Percentiles rank a stretch among this genome's conserved stretches.
phyloP scores from a whole-genome alignment of 2,329 filamentous ascomycete species.

The Phaeoacremonium minimum region DNA sequence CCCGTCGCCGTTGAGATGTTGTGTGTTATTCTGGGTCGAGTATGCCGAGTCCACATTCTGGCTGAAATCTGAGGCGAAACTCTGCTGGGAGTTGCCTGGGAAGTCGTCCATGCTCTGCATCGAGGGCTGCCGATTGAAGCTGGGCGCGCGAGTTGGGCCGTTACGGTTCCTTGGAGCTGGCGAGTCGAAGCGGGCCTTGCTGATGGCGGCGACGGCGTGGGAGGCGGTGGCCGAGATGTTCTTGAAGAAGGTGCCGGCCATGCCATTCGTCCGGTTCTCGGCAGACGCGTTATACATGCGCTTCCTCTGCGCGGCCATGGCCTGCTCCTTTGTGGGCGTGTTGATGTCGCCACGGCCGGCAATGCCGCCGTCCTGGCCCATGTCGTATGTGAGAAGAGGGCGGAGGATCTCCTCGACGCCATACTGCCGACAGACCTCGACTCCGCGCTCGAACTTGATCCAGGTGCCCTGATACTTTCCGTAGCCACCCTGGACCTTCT shows the following conservation, averaged over 20 bases:
- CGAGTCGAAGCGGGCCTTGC: constrained; percentile 91
- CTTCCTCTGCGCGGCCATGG: constrained; percentile 93
- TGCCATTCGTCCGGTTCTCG: constrained; percentile 62
- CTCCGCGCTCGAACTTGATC: constrained; percentile 89
- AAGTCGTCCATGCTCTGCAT: constrained; percentile 67
- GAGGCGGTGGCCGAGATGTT: constrained; percentile 93
- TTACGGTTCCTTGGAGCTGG: constrained; percentile 64
- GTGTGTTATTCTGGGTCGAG: constrained; percentile 47
- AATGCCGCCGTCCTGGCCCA: constrained; percentile 68
- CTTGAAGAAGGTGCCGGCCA: constrained; percentile 89
- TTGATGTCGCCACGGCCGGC: constrained; percentile 75
- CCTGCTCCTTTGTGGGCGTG: constrained; percentile 96
- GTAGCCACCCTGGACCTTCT: constrained; percentile 97
- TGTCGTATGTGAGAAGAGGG: constrained; percentile 75
- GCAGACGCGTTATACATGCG: constrained; percentile 77
- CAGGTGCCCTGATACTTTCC: constrained; percentile 99
- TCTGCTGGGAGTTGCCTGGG: constrained; percentile 78
- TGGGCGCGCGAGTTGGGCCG: constrained; percentile 61
- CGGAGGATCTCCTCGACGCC: constrained; percentile 72
- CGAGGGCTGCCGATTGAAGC: constrained; percentile 68
- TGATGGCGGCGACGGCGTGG: constrained; percentile 91
- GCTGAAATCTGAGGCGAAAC: constrained; percentile 70
- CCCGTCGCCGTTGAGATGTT: constrained; percentile 46
- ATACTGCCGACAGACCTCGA: constrained; percentile 83
- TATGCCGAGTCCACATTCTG: constrained; percentile 70